A percentile compares a stretch with the other conserved stretches of the same genome.
Evolutionary conservation across 306 rosid genomes (phyloP).

Genomic region (Luffa acutangula): DNA sequence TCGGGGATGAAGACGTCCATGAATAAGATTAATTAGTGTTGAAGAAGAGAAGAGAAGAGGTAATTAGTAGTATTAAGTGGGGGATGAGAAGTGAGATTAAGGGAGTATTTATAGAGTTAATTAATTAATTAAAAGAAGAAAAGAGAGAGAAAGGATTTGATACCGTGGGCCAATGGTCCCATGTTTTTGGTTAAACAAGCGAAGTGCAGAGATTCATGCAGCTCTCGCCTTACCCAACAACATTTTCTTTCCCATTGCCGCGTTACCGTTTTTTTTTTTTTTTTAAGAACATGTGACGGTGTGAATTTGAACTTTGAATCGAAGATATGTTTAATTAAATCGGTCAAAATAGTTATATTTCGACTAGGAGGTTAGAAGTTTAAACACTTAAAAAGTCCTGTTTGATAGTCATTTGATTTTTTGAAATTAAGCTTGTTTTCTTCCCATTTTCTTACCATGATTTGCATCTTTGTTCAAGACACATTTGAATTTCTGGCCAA

Average conservation of each 20-base stretch:
- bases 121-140: neutral
- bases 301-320: too few species aligned
- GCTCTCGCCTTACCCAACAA: too few species aligned
- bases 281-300: too few species aligned
- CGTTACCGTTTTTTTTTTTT: neutral
- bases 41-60: neutral
- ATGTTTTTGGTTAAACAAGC: constrained; percentile 35
- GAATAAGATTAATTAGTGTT: neutral
- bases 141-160: neutral
- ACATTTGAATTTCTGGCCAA: too few species aligned
- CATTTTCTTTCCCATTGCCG: neutral
- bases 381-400: too few species aligned
- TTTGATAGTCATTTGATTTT: too few species aligned
- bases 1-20: constrained; percentile 67
- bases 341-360: too few species aligned
- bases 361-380: too few species aligned
- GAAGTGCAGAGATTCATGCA: neutral
- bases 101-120: neutral
- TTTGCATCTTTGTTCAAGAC: too few species aligned
- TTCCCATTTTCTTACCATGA: too few species aligned
- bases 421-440: too few species aligned
- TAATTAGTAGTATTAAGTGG: neutral
- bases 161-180: constrained; percentile 45
- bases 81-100: neutral
- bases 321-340: too few species aligned